Conservation (phyloP, 495 filamentous ascomycete genomes). For the Aspergillus saccharolyticus region DNA sequence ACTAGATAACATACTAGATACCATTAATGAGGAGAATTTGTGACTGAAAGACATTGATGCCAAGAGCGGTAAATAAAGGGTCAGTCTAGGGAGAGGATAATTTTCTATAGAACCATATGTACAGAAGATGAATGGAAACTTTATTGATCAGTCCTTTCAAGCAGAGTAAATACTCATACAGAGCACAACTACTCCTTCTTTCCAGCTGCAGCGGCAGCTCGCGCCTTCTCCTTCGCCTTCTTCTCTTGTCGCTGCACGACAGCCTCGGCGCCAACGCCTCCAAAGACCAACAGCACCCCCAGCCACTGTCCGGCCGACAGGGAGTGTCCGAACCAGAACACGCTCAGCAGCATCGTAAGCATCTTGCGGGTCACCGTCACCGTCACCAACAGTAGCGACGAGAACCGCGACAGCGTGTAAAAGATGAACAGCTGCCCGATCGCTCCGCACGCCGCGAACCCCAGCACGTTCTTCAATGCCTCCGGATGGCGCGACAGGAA, state of each 20-base stretch:
- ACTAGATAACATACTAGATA: too few relatives aligned
- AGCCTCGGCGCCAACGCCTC: conserved; percentile 88
- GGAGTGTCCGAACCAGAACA: conserved; percentile 88
- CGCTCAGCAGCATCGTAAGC: conserved; percentile 96
- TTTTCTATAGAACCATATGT: conserved; percentile 9
- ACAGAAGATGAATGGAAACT: conserved; percentile 4
- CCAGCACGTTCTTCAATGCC: conserved; percentile 78
- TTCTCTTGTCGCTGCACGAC: conserved; percentile 79
- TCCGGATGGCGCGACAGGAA: conserved; percentile 75
- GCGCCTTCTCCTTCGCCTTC: conserved; percentile 68
- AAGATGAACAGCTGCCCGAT: conserved; percentile 97
- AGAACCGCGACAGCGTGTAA: conserved; percentile 89
- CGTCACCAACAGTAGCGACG: conserved; percentile 85
- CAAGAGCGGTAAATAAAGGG: background rate
- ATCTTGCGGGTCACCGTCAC: conserved; percentile 98
- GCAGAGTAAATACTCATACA: background rate
- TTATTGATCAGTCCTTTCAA: background rate
- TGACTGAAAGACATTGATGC: too few relatives aligned
- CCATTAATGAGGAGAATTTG: too few relatives aligned
- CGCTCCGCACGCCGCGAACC: conserved; percentile 88
- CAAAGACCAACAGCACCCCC: conserved; percentile 88
- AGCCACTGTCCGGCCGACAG: conserved; percentile 84
- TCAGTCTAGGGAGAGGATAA: background rate
- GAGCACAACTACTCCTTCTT: conserved; percentile 34
- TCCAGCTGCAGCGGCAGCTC: conserved; percentile 36